Evolutionary conservation across 2,329 filamentous ascomycete genomes (phyloP).

Genomic region (Colletotrichum melonis): DNA sequence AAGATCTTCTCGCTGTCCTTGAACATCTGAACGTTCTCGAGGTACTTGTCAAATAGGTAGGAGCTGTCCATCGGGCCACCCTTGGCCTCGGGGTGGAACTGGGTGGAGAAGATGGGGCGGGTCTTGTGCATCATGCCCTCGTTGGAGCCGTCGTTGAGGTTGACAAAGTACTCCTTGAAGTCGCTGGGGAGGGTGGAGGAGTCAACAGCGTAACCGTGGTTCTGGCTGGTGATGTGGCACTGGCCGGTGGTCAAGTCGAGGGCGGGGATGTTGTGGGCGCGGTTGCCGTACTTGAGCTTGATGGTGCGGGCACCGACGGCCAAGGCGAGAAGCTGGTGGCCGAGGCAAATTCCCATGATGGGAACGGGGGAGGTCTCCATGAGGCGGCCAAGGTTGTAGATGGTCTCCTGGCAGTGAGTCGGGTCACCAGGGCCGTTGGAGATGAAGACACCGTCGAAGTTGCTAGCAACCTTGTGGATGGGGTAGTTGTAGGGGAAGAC

Average conservation of each 20-base stretch:
- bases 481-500: constrained; percentile 97
- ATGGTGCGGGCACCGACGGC: constrained; percentile 89
- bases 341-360: constrained; percentile 97
- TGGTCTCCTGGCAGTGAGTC: constrained; percentile 94
- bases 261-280: constrained; percentile 97
- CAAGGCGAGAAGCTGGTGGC: constrained; percentile 94
- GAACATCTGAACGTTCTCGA: constrained; percentile 89
- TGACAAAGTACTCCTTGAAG: constrained; percentile 98
- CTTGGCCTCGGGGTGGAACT: constrained; percentile 99
- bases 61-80: constrained; percentile 95
- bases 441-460: constrained; percentile 99
- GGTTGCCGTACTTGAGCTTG: constrained; percentile 99
- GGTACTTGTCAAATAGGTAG: constrained; percentile 96
- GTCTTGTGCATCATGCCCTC: constrained; percentile 97
- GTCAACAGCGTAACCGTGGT: constrained; percentile 97
- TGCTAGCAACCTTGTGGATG: constrained; percentile 96
- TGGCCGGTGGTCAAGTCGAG: constrained; percentile 94
- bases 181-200: constrained; percentile 82
- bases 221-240: constrained; percentile 98
- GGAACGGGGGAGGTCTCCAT: constrained; percentile 93
- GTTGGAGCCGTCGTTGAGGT: constrained; percentile 97
- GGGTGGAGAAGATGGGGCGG: constrained; percentile 96
- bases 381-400: constrained; percentile 89
- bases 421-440: constrained; percentile 98
- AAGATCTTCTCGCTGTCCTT: constrained; percentile 84